Evolutionary conservation across 2,329 filamentous ascomycete species (phyloP), one percentile per base, ranked within the genome.

Genomic region (Pestalotiopsis sp.): DNA sequence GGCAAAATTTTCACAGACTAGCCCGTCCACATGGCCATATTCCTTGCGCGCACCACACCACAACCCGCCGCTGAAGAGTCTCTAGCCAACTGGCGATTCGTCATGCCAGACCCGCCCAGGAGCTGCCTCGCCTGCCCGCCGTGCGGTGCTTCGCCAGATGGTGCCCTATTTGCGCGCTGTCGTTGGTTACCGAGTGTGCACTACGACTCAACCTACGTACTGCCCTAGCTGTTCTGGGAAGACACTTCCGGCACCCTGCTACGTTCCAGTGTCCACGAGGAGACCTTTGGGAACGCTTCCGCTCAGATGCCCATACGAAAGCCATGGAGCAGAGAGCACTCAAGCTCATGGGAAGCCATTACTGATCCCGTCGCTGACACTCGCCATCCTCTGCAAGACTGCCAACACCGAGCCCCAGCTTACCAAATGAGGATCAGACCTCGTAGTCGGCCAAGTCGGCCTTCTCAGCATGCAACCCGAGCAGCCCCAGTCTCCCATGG

Each of bases 1-100:
- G 12, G 41, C 61, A 31, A 64, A 64, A 64, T 64, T 64, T 64
- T 52, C 61, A 64, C 61, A 64, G 36, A n/a, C 41, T 64, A 64
- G 39, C 25, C 12, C 13, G 57, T 59, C 57, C 27, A 52, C 59
- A 27, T 39, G 36, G 27, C 59, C 59, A 62, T 62, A 23, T 39
- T 13, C 27, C 59, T 20, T 62, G 31, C 31, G 17, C 59, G n/a
- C 7, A 62, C 31, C 59, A 62, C 59, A 62, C 31, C 25, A 36
- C n/a, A 27, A 36, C 39, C 5, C n/a, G 12, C 59, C 59, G 27
- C 39, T 14, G 27, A n/a, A 52, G 45, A 52, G 45, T 52, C 17
- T 62, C 31, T 62, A 36, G 27, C 23, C 27, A 23, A 36, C 23
- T 13, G 27, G 59, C 59, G 59, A 62, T 38, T 62, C 59, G 59